Evolutionary conservation across 1,139 yeast genomes (phyloP).

Genomic region (Candida sanyaensis): DNA sequence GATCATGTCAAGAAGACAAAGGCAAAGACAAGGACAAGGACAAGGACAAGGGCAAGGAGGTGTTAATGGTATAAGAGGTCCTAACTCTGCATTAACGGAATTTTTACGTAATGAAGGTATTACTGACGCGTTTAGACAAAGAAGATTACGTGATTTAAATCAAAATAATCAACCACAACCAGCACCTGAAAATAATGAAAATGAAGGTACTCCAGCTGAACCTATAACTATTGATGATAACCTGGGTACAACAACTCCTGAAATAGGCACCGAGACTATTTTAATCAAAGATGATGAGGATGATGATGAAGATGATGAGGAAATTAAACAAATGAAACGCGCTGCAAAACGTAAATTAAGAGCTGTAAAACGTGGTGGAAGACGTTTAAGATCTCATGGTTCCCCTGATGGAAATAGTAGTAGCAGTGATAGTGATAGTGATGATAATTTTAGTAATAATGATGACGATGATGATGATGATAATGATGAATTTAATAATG

Average conservation of each 20-base stretch:
- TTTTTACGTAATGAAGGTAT: slow-evolving; percentile 82
- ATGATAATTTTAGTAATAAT: slow-evolving; percentile 24
- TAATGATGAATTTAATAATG: slow-evolving; percentile 24
- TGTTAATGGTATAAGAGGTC: slow-evolving; percentile 54
- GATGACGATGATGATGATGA: slow-evolving; percentile 34
- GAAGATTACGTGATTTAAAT: slow-evolving; percentile 41
- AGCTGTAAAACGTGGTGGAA: slow-evolving; percentile 26
- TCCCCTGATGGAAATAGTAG: slow-evolving; percentile 24
- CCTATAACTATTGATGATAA: neutral
- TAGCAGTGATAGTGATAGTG: slow-evolving; percentile 26
- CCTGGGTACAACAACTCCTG: neutral
- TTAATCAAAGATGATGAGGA: slow-evolving; percentile 15
- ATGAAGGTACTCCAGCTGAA: slow-evolving; percentile 4
- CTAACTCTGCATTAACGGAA: slow-evolving; percentile 78
- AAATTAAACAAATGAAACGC: slow-evolving; percentile 33
- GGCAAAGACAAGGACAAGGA: too few species aligned
- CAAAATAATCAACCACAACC: slow-evolving; percentile 11
- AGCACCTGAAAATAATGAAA: slow-evolving; percentile 7
- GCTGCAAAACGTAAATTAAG: slow-evolving; percentile 43
- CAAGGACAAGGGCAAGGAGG: too few species aligned
- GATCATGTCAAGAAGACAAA: slow-evolving; percentile 25
- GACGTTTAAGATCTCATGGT: slow-evolving; percentile 16
- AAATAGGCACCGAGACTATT: slow-evolving; percentile 12
- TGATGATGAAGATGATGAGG: slow-evolving; percentile 28
- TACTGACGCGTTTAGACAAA: slow-evolving; percentile 72